These are phyloP conservation scores for Hyaloscypha variabilis DNA, from an alignment of 495 filamentous ascomycete species.

Conservation along the genomic window DNA sequence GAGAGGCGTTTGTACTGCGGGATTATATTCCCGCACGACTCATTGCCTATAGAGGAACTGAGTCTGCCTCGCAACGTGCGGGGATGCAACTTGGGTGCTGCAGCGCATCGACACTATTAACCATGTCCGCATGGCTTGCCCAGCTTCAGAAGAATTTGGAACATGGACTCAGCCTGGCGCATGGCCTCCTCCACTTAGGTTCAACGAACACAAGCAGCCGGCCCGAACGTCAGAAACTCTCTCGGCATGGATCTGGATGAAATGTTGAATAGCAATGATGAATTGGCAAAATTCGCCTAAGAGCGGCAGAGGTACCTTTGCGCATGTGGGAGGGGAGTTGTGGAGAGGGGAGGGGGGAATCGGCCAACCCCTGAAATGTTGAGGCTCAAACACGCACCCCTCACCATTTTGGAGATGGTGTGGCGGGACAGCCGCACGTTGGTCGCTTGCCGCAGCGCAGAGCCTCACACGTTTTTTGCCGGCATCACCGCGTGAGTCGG, in stretches of 20 bases:
- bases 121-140: background rate
- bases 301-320: background rate
- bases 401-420: background rate
- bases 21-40: background rate
- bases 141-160: background rate
- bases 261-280: background rate
- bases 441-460: background rate
- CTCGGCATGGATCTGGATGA: background rate
- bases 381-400: conserved; percentile 5
- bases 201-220: background rate
- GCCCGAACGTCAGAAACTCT: background rate
- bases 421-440: background rate
- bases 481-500: background rate
- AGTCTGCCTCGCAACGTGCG: background rate
- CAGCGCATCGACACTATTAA: background rate
- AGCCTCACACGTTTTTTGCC: background rate
- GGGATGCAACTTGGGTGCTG: background rate
- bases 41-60: background rate
- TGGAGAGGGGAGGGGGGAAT: no score
- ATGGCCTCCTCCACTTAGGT: background rate
- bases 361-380: background rate
- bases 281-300: background rate
- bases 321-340: no score
- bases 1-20: background rate
- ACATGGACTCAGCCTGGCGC: background rate